Evolutionary conservation across 164 flowering plant species (phyloP), one percentile per base, ranked within the genome.

Genomic region (Sextonia rubra): DNA sequence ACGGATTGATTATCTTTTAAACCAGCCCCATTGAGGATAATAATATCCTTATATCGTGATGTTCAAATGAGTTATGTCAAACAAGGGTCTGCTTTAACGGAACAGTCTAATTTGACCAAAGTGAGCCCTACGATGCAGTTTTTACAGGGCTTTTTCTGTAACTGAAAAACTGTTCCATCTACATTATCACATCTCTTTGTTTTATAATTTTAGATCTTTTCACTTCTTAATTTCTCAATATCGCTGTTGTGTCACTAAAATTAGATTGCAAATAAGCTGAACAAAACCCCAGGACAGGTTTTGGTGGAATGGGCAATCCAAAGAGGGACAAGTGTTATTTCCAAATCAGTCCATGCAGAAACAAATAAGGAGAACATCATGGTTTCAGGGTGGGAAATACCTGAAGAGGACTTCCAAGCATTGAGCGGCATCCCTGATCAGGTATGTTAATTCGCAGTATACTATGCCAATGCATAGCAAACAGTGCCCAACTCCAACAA

Each of bases 221-320:
- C 3, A 11, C 11, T 9, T 6, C 0, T 52, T 52, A 52, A 52
- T 52, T n/a, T 61, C 3, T 24, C 26, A 20, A 11, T 22, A 22
- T 61, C 24, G 22, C 8, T 61, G 24, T 7, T 9, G 26, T 20
- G 12, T 61, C 12, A 11, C 25, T n/a, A 7, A 60, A 12, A 24
- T 55, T 32, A 67, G 52, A 69, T 82, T 55, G 86, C 88, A 44
- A 84, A 74, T 70, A 85, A 85, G 78, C 68, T 85, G 81, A 83
- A 84, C 80, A 87, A 82, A 78, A 82, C 63, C 9, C 86, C 85
- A 6, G 88, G 80, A 2, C 86, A 86, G 75, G 69, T 83, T 12
- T 74, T 85, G 67, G 82, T 85, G 74, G 81, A 77, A 52, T 85
- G 90, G 87, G 88, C 80, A 0, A 22, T 82, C 0, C 86, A 87